Percentiles rank a stretch among this genome's conserved stretches.
phyloP scores from a whole-genome alignment of 2,329 filamentous ascomycete species.

The Aspergillus sp. region DNA sequence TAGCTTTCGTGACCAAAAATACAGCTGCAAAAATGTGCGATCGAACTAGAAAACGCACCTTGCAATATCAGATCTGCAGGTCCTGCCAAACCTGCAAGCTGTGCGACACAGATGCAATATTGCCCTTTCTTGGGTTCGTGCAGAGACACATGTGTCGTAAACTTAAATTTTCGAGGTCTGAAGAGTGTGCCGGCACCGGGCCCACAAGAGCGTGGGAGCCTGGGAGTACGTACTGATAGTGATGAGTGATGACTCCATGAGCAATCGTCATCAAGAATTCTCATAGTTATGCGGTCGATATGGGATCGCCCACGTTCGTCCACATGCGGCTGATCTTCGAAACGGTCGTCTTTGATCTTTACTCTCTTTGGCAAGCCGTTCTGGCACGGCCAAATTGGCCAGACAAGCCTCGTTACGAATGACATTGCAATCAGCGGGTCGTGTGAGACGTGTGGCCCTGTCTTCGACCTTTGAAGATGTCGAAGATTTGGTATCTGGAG shows the following conservation, averaged over 20 bases:
- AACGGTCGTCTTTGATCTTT: conserved; percentile 12
- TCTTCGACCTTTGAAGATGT: conserved; percentile 12
- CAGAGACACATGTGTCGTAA: neutral
- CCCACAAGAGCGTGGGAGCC: neutral
- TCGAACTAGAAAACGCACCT: neutral
- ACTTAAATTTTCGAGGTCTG: neutral
- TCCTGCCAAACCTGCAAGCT: no score
- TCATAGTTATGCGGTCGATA: neutral
- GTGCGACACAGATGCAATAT: conserved; percentile 7
- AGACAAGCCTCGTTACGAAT: conserved; percentile 4
- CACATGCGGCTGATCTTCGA: conserved; percentile 17
- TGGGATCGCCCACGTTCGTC: conserved; percentile 23
- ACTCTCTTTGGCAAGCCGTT: neutral
- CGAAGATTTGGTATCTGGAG: conserved; percentile 9
- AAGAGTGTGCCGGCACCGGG: neutral
- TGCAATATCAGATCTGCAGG: neutral
- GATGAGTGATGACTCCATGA: neutral
- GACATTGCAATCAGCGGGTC: conserved; percentile 7
- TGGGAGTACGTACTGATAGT: neutral
- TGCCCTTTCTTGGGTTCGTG: conserved; percentile 6
- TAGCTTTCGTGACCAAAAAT: neutral
- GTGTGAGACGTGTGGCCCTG: neutral
- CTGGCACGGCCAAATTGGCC: neutral
- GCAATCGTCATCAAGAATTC: neutral
- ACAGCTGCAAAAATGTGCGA: neutral